Evolutionary conservation across 1,284 basidiomycete genomes (phyloP), one percentile per base, ranked within the genome.

Genomic region (Trametes hirsuta): DNA sequence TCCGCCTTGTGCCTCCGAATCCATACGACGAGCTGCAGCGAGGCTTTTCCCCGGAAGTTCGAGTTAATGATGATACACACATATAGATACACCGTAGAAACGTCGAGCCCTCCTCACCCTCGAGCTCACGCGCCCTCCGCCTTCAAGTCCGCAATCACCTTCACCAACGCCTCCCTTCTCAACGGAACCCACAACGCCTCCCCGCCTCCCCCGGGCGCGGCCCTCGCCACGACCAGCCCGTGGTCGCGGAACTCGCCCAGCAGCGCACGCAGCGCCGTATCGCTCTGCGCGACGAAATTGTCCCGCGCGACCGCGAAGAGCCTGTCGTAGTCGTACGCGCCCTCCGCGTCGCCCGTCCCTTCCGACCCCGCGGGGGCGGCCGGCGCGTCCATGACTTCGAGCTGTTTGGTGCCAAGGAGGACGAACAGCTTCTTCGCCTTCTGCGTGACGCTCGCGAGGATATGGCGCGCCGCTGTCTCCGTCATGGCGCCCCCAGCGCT

Each of bases 241-340:
- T 98, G 95, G 73, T 98, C 95, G 68, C 84, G 84, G 74, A 95
- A 97, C 75, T 98, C 95, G 24, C 87, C 88, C 51, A 97, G 76
- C 35, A 95, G 77, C 8, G 93, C 85, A 35, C 90, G 82, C 71
- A 96, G 79, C 44, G 94, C 84, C 14, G 90, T 91, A 67, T 95
- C 93, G 71, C 88, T 94, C 47, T 90, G 88, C 6, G 94, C 94
- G 53, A 97, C 85, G 69, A 97, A 95, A 46, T 90, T 82, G 55
- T 93, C 90, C 49, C 89, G 76, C 12, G 90, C 89, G 6, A 81
- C 73, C 55, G 79, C 82, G 72, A 91, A 91, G 24, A 93, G 69
- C 21, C 79, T 75, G 65, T 87, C 84, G 67, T 91, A 90, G 22
- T 80, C 78, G 58, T 89, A 80, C 55, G 84, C 88, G 58, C 79